Conservation (phyloP, 2,329 filamentous ascomycete species). For the Trichoderma sp. region DNA sequence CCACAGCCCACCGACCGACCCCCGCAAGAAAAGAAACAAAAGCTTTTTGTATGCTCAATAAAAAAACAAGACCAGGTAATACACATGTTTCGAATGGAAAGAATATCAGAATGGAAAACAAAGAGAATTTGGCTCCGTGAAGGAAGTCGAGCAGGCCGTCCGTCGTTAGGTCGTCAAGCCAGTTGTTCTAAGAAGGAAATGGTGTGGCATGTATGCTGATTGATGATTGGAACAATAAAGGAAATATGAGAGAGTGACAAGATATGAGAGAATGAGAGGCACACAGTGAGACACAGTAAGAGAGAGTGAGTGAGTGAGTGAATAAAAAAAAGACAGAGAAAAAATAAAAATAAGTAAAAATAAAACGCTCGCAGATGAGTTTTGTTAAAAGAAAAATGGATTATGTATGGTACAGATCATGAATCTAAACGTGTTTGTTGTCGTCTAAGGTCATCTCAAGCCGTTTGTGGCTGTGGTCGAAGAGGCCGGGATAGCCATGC, state of each 20-base stretch:
- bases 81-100: not conserved
- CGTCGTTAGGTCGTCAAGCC: constrained; percentile 22
- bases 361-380: constrained; percentile 33
- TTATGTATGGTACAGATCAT: constrained; percentile 24
- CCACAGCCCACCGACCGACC: constrained; percentile 6
- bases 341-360: constrained; percentile 30
- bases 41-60: constrained; percentile 12
- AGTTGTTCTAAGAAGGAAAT: constrained; percentile 6
- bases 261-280: constrained; percentile 27
- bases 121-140: constrained; percentile 8
- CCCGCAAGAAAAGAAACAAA: constrained; percentile 14
- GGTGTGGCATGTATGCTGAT: not conserved
- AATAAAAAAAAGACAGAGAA: constrained; percentile 23
- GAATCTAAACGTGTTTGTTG: constrained; percentile 13
- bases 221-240: not conserved
- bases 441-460: constrained; percentile 46
- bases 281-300: constrained; percentile 20
- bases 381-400: constrained; percentile 28
- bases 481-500: constrained; percentile 38
- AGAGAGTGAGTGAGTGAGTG: constrained; percentile 23
- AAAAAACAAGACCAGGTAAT: constrained; percentile 14
- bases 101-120: constrained; percentile 3
- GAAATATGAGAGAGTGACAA: constrained; percentile 16
- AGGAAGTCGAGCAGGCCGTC: constrained; percentile 15
- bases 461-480: constrained; percentile 43